These are phyloP conservation scores for Botryobasidium botryosum DNA, from an alignment of 768 basidiomycete genomes.

Conservation along the genomic window DNA sequence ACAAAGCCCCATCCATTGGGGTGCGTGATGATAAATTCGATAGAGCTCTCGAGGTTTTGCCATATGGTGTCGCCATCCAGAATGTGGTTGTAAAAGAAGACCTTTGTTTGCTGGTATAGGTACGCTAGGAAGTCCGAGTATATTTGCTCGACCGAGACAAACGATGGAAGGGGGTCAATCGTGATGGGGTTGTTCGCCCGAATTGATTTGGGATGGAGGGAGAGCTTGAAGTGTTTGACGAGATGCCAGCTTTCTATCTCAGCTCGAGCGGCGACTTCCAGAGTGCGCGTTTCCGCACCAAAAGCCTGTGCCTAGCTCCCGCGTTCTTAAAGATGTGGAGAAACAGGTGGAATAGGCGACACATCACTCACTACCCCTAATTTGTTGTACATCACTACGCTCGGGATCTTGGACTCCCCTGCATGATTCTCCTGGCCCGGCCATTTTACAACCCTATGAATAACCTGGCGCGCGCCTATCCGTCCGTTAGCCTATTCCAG, in stretches of 20 bases:
- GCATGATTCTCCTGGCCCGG: neutral
- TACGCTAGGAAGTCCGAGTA: slow-evolving; percentile 18
- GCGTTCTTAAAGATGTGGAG: too few relatives aligned
- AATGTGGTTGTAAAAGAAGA: slow-evolving; percentile 11
- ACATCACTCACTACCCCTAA: neutral
- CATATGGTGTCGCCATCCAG: neutral
- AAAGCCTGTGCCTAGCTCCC: neutral
- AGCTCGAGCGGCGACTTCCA: neutral
- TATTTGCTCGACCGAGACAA: slow-evolving; percentile 14
- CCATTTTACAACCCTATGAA: neutral
- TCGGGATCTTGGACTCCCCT: neutral
- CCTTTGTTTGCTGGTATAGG: slow-evolving; percentile 13
- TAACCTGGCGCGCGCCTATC: neutral
- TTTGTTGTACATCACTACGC: neutral
- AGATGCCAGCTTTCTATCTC: neutral
- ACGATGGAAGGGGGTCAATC: too few relatives aligned
- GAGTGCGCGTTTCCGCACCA: neutral
- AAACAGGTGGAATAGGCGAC: neutral
- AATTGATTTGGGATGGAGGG: neutral
- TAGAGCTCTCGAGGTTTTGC: neutral
- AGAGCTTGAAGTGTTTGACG: neutral
- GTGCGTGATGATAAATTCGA: slow-evolving; percentile 4
- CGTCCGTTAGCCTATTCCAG: neutral
- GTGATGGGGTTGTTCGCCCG: neutral
- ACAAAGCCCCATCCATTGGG: slow-evolving; percentile 33